A percentile compares a stretch with the other conserved stretches of the same genome.
Conservation (phyloP, 2,329 filamentous ascomycete genomes). For the Fusarium anthophilum region DNA sequence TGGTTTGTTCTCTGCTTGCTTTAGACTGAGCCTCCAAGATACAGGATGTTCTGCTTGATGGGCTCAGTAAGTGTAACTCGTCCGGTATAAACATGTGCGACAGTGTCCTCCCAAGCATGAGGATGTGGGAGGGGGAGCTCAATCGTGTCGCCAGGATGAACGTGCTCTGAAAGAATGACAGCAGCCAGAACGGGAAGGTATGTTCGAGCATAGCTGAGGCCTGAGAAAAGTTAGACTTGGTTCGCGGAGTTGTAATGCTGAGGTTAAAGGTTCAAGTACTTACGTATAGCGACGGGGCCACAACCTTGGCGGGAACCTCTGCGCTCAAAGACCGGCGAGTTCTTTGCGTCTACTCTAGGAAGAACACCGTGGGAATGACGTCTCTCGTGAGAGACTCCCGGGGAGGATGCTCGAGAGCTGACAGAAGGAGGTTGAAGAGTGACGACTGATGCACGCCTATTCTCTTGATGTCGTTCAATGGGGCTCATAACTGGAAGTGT, state of each 20-base stretch:
- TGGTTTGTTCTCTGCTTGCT: background rate
- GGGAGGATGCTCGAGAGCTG: conserved; percentile 16
- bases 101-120: conserved; percentile 63
- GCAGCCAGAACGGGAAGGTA: conserved; percentile 63
- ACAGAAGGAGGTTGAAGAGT: conserved; percentile 10
- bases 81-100: conserved; percentile 65
- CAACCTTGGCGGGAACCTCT: conserved; percentile 18
- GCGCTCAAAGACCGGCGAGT: conserved; percentile 5
- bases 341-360: background rate
- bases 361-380: conserved; percentile 26
- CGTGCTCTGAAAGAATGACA: conserved; percentile 63
- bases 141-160: conserved; percentile 62
- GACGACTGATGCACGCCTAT: conserved; percentile 27
- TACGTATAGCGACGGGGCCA: conserved; percentile 37
- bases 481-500: conserved; percentile 53
- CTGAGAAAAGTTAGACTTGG: conserved; percentile 31
- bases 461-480: conserved; percentile 1
- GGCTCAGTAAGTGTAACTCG: conserved; percentile 55
- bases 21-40: conserved; percentile 62
- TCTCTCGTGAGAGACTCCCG: conserved; percentile 1
- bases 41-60: conserved; percentile 62
- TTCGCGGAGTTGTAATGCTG: background rate
- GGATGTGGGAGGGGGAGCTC: conserved; percentile 68
- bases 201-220: conserved; percentile 45
- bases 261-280: conserved; percentile 22